These are phyloP conservation scores for Lasiodiplodia hormozganensis DNA, from an alignment of 2,329 filamentous ascomycete species.

Conservation along the genomic window DNA sequence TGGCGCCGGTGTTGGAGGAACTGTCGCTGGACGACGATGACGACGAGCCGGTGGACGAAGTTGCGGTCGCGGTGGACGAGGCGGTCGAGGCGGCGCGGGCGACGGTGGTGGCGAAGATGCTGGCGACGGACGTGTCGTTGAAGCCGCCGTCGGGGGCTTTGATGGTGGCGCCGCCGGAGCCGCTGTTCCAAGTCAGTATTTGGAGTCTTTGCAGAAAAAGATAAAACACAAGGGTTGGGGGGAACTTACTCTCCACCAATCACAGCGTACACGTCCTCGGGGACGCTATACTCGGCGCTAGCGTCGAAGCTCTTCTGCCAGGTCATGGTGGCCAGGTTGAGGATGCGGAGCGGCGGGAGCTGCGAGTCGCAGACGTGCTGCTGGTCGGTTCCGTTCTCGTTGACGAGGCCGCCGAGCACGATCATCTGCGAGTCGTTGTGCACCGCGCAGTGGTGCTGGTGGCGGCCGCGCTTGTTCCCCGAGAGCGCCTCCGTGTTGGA, in stretches of 20 bases:
- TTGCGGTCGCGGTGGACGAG: slow-evolving; percentile 15
- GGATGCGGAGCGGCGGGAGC: slow-evolving; percentile 14
- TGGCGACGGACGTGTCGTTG: slow-evolving; percentile 14
- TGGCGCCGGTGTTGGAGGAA: slow-evolving; percentile 25
- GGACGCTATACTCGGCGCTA: background rate
- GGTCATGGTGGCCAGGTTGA: slow-evolving; percentile 13
- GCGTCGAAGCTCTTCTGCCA: slow-evolving; percentile 26
- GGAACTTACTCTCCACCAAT: slow-evolving; percentile 24
- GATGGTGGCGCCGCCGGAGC: slow-evolving; percentile 19
- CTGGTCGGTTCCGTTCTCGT: slow-evolving; percentile 13
- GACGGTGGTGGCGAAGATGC: slow-evolving; percentile 24
- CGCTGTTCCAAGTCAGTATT: slow-evolving; percentile 1
- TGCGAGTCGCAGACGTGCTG: slow-evolving; percentile 12
- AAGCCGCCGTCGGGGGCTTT: slow-evolving; percentile 14
- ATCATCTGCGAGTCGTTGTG: slow-evolving; percentile 28
- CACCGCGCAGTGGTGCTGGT: slow-evolving; percentile 20
- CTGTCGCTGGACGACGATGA: background rate
- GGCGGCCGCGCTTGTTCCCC: slow-evolving; percentile 12
- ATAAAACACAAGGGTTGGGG: background rate
- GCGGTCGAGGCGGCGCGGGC: slow-evolving; percentile 10
- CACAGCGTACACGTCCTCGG: slow-evolving; percentile 7
- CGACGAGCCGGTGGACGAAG: slow-evolving; percentile 4
- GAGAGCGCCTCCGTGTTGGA: slow-evolving; percentile 6
- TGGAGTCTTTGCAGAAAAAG: too few relatives aligned
- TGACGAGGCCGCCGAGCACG: slow-evolving; percentile 25